Base-by-base conservation (phyloP, 331 rosid genomes). In the Prunus yedoensis region DNA sequence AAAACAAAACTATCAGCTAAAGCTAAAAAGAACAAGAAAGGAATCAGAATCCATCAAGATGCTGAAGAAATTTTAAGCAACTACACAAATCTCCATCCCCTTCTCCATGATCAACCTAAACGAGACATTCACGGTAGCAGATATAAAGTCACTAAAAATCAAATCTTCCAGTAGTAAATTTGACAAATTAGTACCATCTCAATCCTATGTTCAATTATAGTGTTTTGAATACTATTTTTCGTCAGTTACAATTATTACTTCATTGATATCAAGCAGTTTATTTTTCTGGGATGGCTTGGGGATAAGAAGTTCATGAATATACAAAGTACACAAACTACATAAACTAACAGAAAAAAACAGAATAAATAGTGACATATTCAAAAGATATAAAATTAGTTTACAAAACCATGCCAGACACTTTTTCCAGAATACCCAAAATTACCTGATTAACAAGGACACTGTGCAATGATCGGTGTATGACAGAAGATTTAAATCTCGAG, bases 361-460 rank as follows among this genome's bases (percentile, higher is more conserved):
- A 35, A 73, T 35, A 30, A 56, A 63, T 45, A 14, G 15, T 25
- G 27, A 59, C 23, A n/a, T 79, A 79, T 18, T 32, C 67, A 14
- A 23, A 27, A 14, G 56, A 59, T 60, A 58, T 3, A 50, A 54
- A 58, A 67, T 13, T 12, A 23, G 51, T 53, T n/a, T 14, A 28
- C 16, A 70, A 69, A 10, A 28, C 30, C 30, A 17, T 28, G 61
- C 49, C 11, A 1, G 35, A 35, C 76, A 75, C n/a, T 70, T 45
- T 30, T 52, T 14, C 8, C 12, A 9, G 65, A 73, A 74, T 28
- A 70, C 41, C 28, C 25, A 30, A 71, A 74, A 56, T 2, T 83
- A 94, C 98, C 97, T 87, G 85, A 77, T 85, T 80, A 78, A 91
- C 82, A 74, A 87, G 80, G 77, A 94, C 85, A 67, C 78, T 64